Base-by-base conservation (phyloP, 192 early-diverging fungal genomes). In the Diversispora eburnea region DNA sequence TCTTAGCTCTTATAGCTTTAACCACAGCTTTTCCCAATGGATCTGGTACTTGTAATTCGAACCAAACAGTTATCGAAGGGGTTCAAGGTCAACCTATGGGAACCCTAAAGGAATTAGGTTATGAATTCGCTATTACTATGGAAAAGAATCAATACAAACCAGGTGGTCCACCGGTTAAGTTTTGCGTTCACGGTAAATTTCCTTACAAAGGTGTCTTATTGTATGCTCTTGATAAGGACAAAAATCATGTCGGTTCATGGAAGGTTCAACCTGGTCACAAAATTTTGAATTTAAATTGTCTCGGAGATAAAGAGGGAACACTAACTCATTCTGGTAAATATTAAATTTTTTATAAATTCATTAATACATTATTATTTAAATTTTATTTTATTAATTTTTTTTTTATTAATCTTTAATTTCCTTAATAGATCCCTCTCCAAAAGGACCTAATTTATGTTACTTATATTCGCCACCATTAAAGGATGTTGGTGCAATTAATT, bases 81-180 rank as follows among this genome's bases (percentile, higher is more conserved):
- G 76, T 80, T 73, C 43, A 72, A 20, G 73, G 68, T n/a, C 55
- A 71, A 25, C 79, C 76, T 52, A 65, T 76, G 7, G 73, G 51
- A 3, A 54, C 12, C 4, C 51, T 54, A 17, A 54, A 54, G 0
- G n/a, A 17, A 12, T 54, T 54, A 54, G 51, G 51, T 9, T 54
- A 54, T 17, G 10, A 10, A 10, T 54, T 54, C n/a, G n/a, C 12
- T 17, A 9, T 54, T 54, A 13, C 4, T 4, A 9, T 54, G 13
- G n/a, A 54, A 17, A 54, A 54, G 0, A 54, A 54, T 54, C 8
- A 17, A 0, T 54, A 54, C 9, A 17, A 12, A 17, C 51, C 51
- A 17, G n/a, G n/a, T 0, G 51, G 51, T 54, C 51, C 51, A 54
- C 6, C 51, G n/a, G n/a, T 54, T 54, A 17, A 17, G 12, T 17